These are phyloP conservation scores for Bullera alba DNA, from an alignment of 768 basidiomycete species.

Conservation along the genomic window DNA sequence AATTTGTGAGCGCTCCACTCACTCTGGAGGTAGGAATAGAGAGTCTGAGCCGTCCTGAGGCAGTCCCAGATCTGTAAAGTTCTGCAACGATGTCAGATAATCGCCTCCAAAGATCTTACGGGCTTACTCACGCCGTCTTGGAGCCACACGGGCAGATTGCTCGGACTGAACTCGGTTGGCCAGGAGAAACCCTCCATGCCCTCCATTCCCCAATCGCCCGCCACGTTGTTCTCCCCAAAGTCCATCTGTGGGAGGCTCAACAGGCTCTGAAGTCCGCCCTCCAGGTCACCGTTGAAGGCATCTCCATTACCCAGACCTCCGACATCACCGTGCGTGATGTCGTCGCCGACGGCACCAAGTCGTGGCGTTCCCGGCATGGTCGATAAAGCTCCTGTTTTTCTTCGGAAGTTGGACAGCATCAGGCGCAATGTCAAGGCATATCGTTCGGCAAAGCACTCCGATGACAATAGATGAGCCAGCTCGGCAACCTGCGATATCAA, in stretches of 20 bases:
- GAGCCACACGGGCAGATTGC: constrained; percentile 80
- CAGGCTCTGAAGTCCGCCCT: constrained; percentile 35
- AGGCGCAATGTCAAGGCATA: constrained; percentile 86
- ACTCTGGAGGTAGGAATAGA: constrained; percentile 59
- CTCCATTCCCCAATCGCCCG: constrained; percentile 41
- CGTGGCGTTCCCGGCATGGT: constrained; percentile 38
- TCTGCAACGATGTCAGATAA: constrained; percentile 50
- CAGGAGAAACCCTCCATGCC: constrained; percentile 76
- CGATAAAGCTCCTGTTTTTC: constrained; percentile 65
- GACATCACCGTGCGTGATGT: neutral
- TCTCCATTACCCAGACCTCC: constrained; percentile 3
- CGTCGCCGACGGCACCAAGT: neutral
- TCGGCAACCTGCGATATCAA: constrained; percentile 84
- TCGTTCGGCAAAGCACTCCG: constrained; percentile 84
- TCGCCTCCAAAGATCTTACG: neutral
- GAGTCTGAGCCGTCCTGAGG: constrained; percentile 88
- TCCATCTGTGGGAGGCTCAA: constrained; percentile 20
- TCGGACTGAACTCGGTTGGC: constrained; percentile 58
- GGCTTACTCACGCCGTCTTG: constrained; percentile 68
- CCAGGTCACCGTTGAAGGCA: constrained; percentile 9
- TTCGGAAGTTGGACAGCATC: constrained; percentile 84
- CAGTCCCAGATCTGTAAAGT: constrained; percentile 76
- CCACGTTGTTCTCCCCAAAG: constrained; percentile 5
- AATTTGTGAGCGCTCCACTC: constrained; percentile 8
- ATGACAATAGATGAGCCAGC: constrained; percentile 73